Conservation (phyloP, 495 filamentous ascomycete species). For the Aspergillus kassunensis region DNA sequence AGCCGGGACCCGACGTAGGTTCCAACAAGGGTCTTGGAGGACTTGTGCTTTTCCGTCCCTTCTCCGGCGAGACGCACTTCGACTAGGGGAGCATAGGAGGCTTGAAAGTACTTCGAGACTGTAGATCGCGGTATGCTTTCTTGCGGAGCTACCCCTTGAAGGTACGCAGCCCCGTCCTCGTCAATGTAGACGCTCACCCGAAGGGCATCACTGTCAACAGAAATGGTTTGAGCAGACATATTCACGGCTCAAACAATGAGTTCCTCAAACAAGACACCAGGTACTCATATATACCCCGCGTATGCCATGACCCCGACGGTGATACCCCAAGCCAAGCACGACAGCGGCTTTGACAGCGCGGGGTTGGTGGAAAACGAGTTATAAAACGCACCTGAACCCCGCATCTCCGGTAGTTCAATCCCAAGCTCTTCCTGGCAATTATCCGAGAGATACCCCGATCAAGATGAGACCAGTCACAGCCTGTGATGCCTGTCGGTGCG, state of each 20-base stretch:
- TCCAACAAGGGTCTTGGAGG: slow-evolving; percentile 17
- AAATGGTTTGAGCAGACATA: slow-evolving; percentile 8
- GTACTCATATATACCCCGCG: too few relatives aligned
- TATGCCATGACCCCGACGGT: too few relatives aligned
- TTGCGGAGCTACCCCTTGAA: slow-evolving; percentile 4
- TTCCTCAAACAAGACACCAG: too few relatives aligned
- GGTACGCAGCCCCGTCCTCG: slow-evolving; percentile 2
- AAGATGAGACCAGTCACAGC: not conserved
- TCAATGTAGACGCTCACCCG: slow-evolving; percentile 4
- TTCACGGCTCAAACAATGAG: not conserved
- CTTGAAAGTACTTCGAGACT: slow-evolving; percentile 7
- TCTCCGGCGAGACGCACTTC: slow-evolving; percentile 19
- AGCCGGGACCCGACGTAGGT: slow-evolving; percentile 15
- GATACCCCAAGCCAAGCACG: not conserved
- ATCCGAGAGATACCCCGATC: not conserved
- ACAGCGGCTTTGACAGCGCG: not conserved
- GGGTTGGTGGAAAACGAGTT: slow-evolving; percentile 4
- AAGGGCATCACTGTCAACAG: slow-evolving; percentile 2
- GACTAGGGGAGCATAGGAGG: slow-evolving; percentile 13
- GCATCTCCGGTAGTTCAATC: not conserved
- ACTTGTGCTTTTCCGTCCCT: slow-evolving; percentile 16
- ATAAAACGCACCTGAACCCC: not conserved
- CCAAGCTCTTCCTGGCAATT: not conserved
- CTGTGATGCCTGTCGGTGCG: not conserved
- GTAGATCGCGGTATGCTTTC: not conserved